Percentiles rank a stretch among this genome's conserved stretches.
phyloP scores from a whole-genome alignment of 2,329 filamentous ascomycete species.

The Colletotrichum nymphaeae region DNA sequence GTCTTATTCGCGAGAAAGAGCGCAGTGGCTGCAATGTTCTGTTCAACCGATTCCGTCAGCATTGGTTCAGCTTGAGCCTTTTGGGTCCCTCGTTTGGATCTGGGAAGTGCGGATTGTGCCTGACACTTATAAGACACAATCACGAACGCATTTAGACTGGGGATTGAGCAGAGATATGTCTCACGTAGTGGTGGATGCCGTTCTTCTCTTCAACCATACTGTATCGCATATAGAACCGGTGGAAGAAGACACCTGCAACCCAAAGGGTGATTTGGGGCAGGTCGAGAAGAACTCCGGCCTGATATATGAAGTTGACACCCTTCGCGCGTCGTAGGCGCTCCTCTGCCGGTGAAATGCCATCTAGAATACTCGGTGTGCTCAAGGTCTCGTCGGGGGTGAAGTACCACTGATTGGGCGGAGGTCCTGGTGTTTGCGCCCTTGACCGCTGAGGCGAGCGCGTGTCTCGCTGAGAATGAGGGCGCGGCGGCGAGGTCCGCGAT shows the following conservation, averaged over 20 bases:
- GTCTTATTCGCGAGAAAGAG: constrained; percentile 97
- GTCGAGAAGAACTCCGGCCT: constrained; percentile 92
- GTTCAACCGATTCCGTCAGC: constrained; percentile 36
- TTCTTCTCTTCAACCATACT: constrained; percentile 81
- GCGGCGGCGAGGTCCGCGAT: constrained; percentile 66
- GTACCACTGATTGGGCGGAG: constrained; percentile 79
- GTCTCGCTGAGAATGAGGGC: constrained; percentile 55
- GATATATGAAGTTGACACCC: constrained; percentile 95
- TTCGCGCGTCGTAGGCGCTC: constrained; percentile 87
- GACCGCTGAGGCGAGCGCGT: constrained; percentile 54
- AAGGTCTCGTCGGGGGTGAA: constrained; percentile 87
- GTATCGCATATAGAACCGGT: constrained; percentile 93
- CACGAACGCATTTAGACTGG: background rate
- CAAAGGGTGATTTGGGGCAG: constrained; percentile 92
- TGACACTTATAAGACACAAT: constrained; percentile 30
- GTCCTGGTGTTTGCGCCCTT: constrained; percentile 38
- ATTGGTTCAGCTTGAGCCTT: constrained; percentile 20
- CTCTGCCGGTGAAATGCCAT: constrained; percentile 81
- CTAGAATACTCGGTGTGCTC: constrained; percentile 85
- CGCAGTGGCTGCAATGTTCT: constrained; percentile 88
- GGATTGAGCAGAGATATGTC: constrained; percentile 43
- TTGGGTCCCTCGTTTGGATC: constrained; percentile 28
- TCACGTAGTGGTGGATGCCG: constrained; percentile 90
- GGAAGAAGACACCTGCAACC: constrained; percentile 94
- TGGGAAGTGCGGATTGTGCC: constrained; percentile 22